Evolutionary conservation across 495 filamentous ascomycete species (phyloP).

Genomic region (Lepraria neglecta): DNA sequence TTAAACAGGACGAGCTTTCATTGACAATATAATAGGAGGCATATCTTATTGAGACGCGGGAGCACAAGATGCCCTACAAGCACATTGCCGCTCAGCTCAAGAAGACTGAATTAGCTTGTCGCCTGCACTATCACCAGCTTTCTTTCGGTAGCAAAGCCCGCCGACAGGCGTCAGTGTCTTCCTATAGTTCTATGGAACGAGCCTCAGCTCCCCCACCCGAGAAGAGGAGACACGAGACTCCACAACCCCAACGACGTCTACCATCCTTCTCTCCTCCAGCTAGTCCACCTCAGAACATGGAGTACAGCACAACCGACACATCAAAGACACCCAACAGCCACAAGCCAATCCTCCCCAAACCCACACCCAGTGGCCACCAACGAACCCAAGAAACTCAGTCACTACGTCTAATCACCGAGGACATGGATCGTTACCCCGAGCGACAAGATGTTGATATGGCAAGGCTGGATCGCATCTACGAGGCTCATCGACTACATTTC

Average conservation of each 20-base stretch:
- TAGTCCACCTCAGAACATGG: conserved; percentile 40
- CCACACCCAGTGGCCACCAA: conserved; percentile 40
- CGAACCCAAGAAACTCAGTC: conserved; percentile 21
- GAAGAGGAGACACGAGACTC: conserved; percentile 24
- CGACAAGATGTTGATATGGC: conserved; percentile 51
- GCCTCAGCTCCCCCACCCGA: conserved; percentile 26
- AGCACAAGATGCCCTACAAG: conserved; percentile 85
- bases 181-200: conserved; percentile 40
- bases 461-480: conserved; percentile 62
- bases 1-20: background rate
- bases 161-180: conserved; percentile 57
- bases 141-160: conserved; percentile 73
- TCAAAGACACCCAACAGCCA: conserved; percentile 34
- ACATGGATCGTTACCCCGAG: conserved; percentile 41
- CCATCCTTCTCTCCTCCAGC: conserved; percentile 40
- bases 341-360: conserved; percentile 57
- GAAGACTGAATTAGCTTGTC: conserved; percentile 80
- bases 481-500: conserved; percentile 60
- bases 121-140: conserved; percentile 76
- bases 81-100: conserved; percentile 76
- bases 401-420: conserved; percentile 41
- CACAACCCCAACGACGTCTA: conserved; percentile 27
- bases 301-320: conserved; percentile 18
- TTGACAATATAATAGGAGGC: conserved; percentile 51
- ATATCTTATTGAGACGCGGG: conserved; percentile 76